phyloP scores from a whole-genome alignment of 139 green algal genomes.

The Deuterostichococcus epilithicus region DNA sequence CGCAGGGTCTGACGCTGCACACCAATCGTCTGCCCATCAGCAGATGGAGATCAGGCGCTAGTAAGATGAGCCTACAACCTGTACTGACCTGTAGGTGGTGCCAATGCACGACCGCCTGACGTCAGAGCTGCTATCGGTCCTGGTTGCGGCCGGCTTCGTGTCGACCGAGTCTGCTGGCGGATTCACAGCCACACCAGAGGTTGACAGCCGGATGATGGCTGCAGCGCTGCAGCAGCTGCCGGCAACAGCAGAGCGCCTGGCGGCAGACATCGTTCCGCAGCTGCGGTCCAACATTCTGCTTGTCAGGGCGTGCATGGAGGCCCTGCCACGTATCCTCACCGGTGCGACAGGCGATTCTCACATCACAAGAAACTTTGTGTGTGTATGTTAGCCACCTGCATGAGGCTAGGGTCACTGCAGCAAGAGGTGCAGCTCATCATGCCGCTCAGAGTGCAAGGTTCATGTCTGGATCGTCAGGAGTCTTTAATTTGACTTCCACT shows the following conservation, averaged over 20 bases:
- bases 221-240: neutral
- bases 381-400: no score
- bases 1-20: no score
- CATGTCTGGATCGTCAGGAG: no score
- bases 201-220: neutral
- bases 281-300: neutral
- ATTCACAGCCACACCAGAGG: neutral
- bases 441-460: no score
- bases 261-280: neutral
- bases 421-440: no score
- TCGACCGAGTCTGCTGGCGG: neutral
- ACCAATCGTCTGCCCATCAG: no score
- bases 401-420: no score
- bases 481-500: no score
- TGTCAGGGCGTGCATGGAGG: neutral
- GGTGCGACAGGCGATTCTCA: neutral
- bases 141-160: neutral
- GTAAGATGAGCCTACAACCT: no score
- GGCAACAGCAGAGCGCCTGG: neutral
- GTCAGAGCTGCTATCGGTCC: neutral
- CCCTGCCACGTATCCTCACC: conserved; percentile 4
- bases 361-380: neutral
- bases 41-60: no score
- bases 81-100: neutral
- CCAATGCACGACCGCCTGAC: neutral